Evolutionary conservation across 225 moss, liverwort and hornwort species (phyloP).

Genomic region (Physcomitrellopsis africana): DNA sequence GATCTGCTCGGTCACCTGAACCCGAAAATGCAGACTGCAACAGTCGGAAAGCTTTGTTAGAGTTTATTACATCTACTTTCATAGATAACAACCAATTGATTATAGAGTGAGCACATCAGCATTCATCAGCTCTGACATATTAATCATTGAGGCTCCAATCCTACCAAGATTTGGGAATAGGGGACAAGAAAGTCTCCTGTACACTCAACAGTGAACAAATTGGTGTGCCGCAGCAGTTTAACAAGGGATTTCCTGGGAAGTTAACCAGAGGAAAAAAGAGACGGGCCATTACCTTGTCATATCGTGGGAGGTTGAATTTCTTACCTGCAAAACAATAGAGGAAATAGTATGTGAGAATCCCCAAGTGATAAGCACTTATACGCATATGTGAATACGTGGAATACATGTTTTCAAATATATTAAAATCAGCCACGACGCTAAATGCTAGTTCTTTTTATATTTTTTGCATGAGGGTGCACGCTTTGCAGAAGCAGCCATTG

Average conservation of each 20-base stretch:
- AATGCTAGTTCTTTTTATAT: background rate
- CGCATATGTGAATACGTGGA: background rate
- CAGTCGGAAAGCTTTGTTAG: constrained; percentile 22
- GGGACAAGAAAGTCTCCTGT: constrained; percentile 3
- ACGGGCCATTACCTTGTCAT: constrained; percentile 74
- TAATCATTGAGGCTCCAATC: constrained; percentile 10
- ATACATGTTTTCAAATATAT: constrained; percentile 9
- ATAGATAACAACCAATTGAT: background rate
- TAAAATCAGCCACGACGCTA: constrained; percentile 5
- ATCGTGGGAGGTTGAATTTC: constrained; percentile 74
- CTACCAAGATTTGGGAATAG: background rate
- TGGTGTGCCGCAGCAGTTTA: background rate
- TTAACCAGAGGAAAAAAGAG: background rate
- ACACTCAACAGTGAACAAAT: background rate
- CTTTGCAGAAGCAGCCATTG: constrained; percentile 1
- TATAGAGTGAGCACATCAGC: background rate
- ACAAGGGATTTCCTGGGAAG: background rate
- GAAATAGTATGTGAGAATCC: constrained; percentile 23
- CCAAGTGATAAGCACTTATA: background rate
- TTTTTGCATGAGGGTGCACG: constrained; percentile 11
- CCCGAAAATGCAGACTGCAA: constrained; percentile 79
- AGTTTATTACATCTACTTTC: constrained; percentile 13
- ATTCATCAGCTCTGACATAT: background rate
- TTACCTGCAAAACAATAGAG: constrained; percentile 57
- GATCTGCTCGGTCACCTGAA: constrained; percentile 79